Base-by-base conservation (phyloP, 257 asterid species). In the Plantago ovata region DNA sequence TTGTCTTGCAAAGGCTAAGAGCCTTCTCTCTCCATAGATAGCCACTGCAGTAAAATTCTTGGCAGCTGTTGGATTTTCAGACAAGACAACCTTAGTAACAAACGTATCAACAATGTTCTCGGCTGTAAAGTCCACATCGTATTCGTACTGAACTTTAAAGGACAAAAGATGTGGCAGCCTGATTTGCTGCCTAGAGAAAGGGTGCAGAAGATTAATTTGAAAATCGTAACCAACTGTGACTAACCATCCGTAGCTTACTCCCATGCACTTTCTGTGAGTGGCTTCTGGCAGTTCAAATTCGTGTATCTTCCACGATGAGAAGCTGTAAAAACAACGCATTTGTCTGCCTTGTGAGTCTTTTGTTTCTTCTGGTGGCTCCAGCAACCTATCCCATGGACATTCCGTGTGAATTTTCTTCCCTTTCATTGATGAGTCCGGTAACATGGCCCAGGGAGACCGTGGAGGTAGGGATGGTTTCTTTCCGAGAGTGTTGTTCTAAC, bases 261-360 rank as follows among this genome's bases (percentile, higher is more conserved):
- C 38, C 3, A 22, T 21, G 2, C 56, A 11, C 58, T 13, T n/a
- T n/a, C 13, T 32, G 7, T 15, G 7, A 0, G 21, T 32, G 58
- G 41, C 58, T 53, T 53, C 40, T 24, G 42, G 58, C 21, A 53
- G 24, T 18, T 53, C 58, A 11, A 53, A 28, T 53, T 53, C 58
- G 0, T 53, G n/a, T 14, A 38, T 53, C 7, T 28, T 53, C 1
- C 19, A 53, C 13, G 58, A 21, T 2, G 58, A 53, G 9, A 53
- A 53, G 3, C 14, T 24, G 13, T 22, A 24, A 24, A 52, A 48
- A 8, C 2, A 3, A 7, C n/a, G n/a, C n/a, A 18, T 48, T 9
- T 48, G 33, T 21, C 24, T 47, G 4, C 53, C 24, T 16, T 18
- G 24, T 7, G 11, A 15, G 28, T 47, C 24, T 47, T 47, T 9